Base-by-base conservation (phyloP, 768 basidiomycete genomes). In the Tulasnella sp. region DNA sequence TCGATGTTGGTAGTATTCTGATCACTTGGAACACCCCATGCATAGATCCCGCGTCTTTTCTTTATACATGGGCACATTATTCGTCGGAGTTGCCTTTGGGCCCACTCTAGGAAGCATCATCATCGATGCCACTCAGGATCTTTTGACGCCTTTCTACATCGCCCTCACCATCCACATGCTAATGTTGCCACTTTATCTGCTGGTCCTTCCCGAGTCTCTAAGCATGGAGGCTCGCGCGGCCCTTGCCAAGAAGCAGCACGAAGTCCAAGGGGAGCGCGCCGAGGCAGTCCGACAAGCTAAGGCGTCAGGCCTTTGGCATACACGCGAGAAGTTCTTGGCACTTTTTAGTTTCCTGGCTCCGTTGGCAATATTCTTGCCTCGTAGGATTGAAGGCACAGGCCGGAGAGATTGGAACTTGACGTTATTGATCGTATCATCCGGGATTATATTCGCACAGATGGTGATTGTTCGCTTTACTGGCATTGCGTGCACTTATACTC, bases 151-250 rank as follows among this genome's bases (percentile, higher is more conserved):
- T 17, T 92, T 92, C 73, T 92, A 87, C 68, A 64, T 82, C 48
- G 78, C 84, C 8, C 68, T 74, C 3, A 62, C 66, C 8, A 60
- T 81, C 5, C 82, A 86, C 62, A 22, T 75, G 22, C 7, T 80
- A 46, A 81, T 79, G 63, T 68, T 77, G 1, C 49, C 76, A 43
- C 63, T 82, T 49, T 66, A 80, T 25, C 76, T 80, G 69, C 70
- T 83, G 59, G 25, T 88, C 61, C 66, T 93, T 49, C 92, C 92
- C 0, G 91, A 96, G 69, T 88, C 89, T 0, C 75, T 92, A 1
- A 78, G 83, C 9, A 66, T 69, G 34, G 71, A 81, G 77, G 78
- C 69, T 4, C 69, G 59, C 63, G 66, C 15, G 72, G 76, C 2
- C 70, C 68, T 43, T 62, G 57, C 3, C 71, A 70, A 55, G 71